Percentiles rank a stretch among this genome's conserved stretches.
These are phyloP conservation scores for Carallia brachiata DNA, from an alignment of 345 rosid genomes.

Conservation along the genomic window DNA sequence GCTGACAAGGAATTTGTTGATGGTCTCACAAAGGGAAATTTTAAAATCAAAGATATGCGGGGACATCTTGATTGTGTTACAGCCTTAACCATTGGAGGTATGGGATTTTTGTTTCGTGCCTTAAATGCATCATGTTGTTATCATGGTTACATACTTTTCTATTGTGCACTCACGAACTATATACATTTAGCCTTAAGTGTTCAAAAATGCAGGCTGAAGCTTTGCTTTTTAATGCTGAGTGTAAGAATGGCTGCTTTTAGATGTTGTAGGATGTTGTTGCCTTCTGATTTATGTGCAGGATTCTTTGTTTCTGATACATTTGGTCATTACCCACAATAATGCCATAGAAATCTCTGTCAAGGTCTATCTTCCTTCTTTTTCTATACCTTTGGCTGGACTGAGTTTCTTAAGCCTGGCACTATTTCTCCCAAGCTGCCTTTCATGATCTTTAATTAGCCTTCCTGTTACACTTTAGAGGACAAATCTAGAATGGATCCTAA, in stretches of 20 bases:
- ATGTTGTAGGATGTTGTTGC: background rate
- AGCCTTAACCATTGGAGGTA: slow-evolving; percentile 82
- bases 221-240: background rate
- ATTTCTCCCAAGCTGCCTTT: too few species aligned
- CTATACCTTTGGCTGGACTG: background rate
- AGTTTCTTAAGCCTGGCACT: background rate
- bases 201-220: slow-evolving; percentile 11
- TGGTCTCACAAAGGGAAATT: slow-evolving; percentile 44
- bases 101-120: slow-evolving; percentile 8
- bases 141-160: too few species aligned
- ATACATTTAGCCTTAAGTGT: too few species aligned
- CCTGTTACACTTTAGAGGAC: background rate
- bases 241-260: background rate
- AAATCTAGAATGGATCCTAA: background rate
- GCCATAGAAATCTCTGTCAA: background rate
- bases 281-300: background rate
- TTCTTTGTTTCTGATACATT: background rate
- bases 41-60: slow-evolving; percentile 52
- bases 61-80: slow-evolving; percentile 84
- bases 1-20: slow-evolving; percentile 39
- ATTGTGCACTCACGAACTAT: too few species aligned
- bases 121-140: too few species aligned
- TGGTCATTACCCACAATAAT: background rate
- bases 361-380: background rate
- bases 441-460: background rate